Base-by-base conservation (phyloP, 225 moss, liverwort and hornwort genomes). In the Pseudisothecium myosuroides region DNA sequence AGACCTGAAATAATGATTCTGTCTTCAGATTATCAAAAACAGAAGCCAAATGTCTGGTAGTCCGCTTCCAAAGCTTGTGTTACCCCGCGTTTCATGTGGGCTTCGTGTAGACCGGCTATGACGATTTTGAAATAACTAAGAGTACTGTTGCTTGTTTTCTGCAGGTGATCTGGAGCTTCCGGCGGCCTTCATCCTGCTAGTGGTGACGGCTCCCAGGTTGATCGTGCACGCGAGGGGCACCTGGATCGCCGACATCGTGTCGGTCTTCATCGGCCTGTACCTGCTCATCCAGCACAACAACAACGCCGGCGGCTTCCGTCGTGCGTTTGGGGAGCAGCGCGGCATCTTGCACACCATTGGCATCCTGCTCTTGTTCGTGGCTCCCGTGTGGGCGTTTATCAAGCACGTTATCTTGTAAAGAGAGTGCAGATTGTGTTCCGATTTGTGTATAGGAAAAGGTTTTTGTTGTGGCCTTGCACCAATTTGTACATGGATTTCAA, bases 131-230 rank as follows among this genome's bases (percentile, higher is more conserved):
- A 37, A 63, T n/a, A 56, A n/a, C 9, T 26, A 22, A n/a, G 5
- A 73, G 7, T 76, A 52, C 66, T 28, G 43, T 64, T 66, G 23
- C 14, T 65, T 55, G 11, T 41, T 31, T 66, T 45, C 43, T 90
- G 41, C n/a, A 94, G 95, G 92, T 85, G 93, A 92, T 76, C 75
- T 95, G 50, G 95, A 95, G 85, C 83, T 95, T 20, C 95, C 94
- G 11, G 92, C 82, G 11, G 68, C 95, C 15, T 91, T 94, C 83
- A 87, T 95, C 62, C 91, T 95, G 54, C 92, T 95, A 3, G 77
- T 94, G 19, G 95, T 95, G 28, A 87, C 87, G 4, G 91, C 95
- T 52, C 95, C 95, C 17, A 12, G 4, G 5, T 3, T 78, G 26
- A 81, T 95, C 14, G 89, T 93, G 6, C 36, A 28, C 27, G 61